Conservation (phyloP, 257 asterid species). For the Scutellaria minor region DNA sequence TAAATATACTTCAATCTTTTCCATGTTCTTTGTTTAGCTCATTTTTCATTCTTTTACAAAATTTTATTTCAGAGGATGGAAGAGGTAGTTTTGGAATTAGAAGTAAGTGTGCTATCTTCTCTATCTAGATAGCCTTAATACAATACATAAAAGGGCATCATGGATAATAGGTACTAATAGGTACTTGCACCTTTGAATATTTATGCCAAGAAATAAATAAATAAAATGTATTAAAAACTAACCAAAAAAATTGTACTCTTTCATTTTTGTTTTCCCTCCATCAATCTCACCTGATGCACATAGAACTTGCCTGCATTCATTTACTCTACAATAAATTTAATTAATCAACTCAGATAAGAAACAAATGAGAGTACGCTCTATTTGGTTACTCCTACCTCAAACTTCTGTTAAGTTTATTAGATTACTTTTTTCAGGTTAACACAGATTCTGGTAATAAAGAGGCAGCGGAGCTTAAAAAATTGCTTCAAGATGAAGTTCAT, state of each 20-base stretch:
- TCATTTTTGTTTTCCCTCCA: not conserved
- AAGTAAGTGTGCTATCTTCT: not conserved
- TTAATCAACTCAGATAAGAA: not conserved
- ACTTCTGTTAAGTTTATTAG: slow-evolving; percentile 31
- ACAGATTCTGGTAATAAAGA: slow-evolving; percentile 56
- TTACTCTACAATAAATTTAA: not conserved
- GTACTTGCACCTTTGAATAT: not conserved
- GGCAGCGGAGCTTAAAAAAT: slow-evolving; percentile 61
- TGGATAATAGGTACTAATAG: slow-evolving; percentile 10
- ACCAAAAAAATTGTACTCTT: not conserved
- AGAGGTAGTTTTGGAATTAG: not conserved
- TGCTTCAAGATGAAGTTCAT: slow-evolving; percentile 76
- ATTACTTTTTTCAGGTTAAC: slow-evolving; percentile 48
- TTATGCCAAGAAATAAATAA: not conserved
- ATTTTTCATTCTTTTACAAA: not conserved
- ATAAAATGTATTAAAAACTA: no score
- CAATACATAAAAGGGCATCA: not conserved
- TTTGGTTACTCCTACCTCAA: slow-evolving; percentile 14
- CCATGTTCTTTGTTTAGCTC: not conserved
- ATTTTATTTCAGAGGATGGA: not conserved
- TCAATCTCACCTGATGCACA: slow-evolving; percentile 16
- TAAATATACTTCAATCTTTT: not conserved
- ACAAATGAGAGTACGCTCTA: slow-evolving; percentile 23
- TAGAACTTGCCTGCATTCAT: slow-evolving; percentile 3
- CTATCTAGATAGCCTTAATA: not conserved